Evolutionary conservation across 768 basidiomycete genomes (phyloP).

Genomic region (Phlebiopsis gigantea): DNA sequence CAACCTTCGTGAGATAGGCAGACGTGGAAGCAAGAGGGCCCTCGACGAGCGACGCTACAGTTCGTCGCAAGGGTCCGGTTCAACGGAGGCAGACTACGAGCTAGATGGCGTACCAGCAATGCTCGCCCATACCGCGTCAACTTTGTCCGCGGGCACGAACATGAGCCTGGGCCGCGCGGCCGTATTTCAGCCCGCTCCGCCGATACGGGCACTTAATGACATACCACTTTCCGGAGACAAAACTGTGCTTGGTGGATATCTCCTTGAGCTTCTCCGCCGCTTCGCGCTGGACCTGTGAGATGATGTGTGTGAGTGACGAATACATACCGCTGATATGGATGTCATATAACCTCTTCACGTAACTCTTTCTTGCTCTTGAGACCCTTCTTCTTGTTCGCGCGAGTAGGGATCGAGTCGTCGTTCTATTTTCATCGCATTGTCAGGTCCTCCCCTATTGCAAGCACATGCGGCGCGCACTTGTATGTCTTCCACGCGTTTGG

Average conservation of each 20-base stretch:
- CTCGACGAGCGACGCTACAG: constrained; percentile 54
- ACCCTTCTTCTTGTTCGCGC: constrained; percentile 68
- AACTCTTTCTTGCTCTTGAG: constrained; percentile 71
- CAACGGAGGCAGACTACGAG: not conserved
- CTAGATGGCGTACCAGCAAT: constrained; percentile 54
- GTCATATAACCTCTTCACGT: constrained; percentile 49
- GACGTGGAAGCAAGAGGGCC: constrained; percentile 57
- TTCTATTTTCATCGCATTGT: constrained; percentile 34
- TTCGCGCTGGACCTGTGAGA: constrained; percentile 50
- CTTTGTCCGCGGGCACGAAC: constrained; percentile 55
- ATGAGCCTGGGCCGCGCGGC: constrained; percentile 46
- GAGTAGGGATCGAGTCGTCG: constrained; percentile 58
- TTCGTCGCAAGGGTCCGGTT: not conserved
- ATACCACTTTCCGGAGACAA: constrained; percentile 66
- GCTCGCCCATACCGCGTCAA: constrained; percentile 57
- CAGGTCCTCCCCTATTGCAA: not conserved
- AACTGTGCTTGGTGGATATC: constrained; percentile 50
- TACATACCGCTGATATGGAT: not conserved
- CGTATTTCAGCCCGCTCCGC: not conserved
- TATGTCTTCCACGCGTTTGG: constrained; percentile 53
- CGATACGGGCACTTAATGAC: not conserved
- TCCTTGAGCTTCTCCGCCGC: constrained; percentile 53
- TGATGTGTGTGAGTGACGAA: not conserved
- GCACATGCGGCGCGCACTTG: constrained; percentile 34
- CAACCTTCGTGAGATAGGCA: constrained; percentile 57